These are phyloP conservation scores for Yarrowia galli DNA, from an alignment of 1,139 yeast genomes.

Conservation along the genomic window DNA sequence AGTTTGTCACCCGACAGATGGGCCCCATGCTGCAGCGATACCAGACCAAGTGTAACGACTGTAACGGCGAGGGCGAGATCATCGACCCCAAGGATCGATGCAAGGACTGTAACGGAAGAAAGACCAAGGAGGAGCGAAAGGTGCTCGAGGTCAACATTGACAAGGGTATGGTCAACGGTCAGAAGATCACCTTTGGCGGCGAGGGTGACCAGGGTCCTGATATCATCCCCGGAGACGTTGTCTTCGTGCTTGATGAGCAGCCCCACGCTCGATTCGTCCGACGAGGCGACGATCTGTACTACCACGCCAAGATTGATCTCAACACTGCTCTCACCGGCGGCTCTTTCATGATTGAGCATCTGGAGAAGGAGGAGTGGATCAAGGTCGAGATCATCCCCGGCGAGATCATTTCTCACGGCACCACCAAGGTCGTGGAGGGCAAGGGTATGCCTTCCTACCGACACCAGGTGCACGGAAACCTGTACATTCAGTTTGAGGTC, in stretches of 20 bases:
- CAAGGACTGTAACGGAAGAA: conserved; percentile 86
- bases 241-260: conserved; percentile 88
- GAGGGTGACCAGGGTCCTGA: conserved; percentile 99
- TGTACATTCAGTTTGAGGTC: conserved; percentile 60
- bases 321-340: conserved; percentile 98
- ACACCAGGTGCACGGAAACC: conserved; percentile 57
- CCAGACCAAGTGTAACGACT: conserved; percentile 92
- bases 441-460: conserved; percentile 92
- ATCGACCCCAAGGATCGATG: conserved; percentile 90
- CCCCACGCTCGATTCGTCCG: conserved; percentile 82
- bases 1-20: conserved; percentile 95
- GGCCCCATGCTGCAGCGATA: conserved; percentile 99
- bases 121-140: conserved; percentile 86
- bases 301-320: conserved; percentile 87
- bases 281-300: conserved; percentile 86
- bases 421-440: conserved; percentile 79
- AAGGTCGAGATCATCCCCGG: conserved; percentile 87
- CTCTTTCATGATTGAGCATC: conserved; percentile 80
- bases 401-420: conserved; percentile 88
- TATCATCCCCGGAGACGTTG: conserved; percentile 94
- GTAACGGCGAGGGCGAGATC: conserved; percentile 93
- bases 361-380: conserved; percentile 82
- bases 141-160: conserved; percentile 92
- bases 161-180: conserved; percentile 97
- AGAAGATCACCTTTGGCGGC: conserved; percentile 87